Conservation (phyloP, 2,329 filamentous ascomycete genomes). For the Tolypocladium ophioglossoides region DNA sequence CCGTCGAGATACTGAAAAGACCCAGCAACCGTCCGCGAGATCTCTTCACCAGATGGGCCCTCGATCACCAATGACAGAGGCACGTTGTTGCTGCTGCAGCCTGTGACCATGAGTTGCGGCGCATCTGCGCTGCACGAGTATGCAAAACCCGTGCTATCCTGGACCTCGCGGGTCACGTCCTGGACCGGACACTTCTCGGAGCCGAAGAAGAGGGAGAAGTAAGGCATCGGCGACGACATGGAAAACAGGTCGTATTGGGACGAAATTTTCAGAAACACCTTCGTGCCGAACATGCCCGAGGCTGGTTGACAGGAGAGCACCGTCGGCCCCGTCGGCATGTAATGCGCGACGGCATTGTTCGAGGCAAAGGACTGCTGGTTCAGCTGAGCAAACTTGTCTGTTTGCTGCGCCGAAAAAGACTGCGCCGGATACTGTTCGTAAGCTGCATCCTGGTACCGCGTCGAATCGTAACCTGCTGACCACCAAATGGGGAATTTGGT, state of each 20-base stretch:
- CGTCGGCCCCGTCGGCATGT: slow-evolving; percentile 49
- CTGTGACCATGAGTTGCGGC: slow-evolving; percentile 47
- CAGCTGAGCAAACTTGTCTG: slow-evolving; percentile 40
- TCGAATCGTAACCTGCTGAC: slow-evolving; percentile 44
- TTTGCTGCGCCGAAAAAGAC: slow-evolving; percentile 33
- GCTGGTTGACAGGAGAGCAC: slow-evolving; percentile 62
- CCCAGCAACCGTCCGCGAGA: slow-evolving; percentile 37
- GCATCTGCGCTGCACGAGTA: slow-evolving; percentile 66
- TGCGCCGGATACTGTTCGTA: slow-evolving; percentile 43
- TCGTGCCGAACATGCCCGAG: slow-evolving; percentile 58
- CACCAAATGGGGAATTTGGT: background rate
- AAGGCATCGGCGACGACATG: slow-evolving; percentile 42
- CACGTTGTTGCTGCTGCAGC: slow-evolving; percentile 38
- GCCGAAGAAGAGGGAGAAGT: slow-evolving; percentile 67
- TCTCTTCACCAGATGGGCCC: slow-evolving; percentile 38
- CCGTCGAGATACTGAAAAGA: slow-evolving; percentile 40
- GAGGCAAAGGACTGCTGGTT: slow-evolving; percentile 47
- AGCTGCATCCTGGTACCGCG: slow-evolving; percentile 47
- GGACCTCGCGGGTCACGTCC: slow-evolving; percentile 50
- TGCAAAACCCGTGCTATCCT: slow-evolving; percentile 49
- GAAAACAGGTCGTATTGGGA: slow-evolving; percentile 61
- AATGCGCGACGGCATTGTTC: slow-evolving; percentile 55
- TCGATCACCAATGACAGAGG: slow-evolving; percentile 45
- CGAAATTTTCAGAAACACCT: slow-evolving; percentile 63
- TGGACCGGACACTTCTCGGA: slow-evolving; percentile 53